Percentiles rank a stretch among this genome's conserved stretches.
Evolutionary conservation across 2,329 filamentous ascomycete species (phyloP).

Genomic region (Phialophora tarda): DNA sequence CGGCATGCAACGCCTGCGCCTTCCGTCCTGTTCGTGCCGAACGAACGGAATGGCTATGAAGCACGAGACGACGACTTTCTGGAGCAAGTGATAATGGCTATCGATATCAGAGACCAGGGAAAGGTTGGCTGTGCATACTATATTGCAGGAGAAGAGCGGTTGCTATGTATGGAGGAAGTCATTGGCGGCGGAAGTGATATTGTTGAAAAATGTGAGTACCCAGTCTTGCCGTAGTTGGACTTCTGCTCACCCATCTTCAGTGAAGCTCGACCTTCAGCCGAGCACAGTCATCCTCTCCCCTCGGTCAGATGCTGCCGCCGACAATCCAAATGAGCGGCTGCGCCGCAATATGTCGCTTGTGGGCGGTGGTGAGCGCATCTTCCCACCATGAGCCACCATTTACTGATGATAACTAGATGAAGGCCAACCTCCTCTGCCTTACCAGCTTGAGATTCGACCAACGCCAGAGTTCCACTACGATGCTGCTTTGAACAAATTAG

Average conservation of each 20-base stretch:
- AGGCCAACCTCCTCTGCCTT: slow-evolving; percentile 55
- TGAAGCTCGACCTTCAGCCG: slow-evolving; percentile 66
- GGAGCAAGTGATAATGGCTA: slow-evolving; percentile 77
- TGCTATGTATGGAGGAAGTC: slow-evolving; percentile 80
- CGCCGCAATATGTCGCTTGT: slow-evolving; percentile 43
- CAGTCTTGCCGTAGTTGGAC: neutral
- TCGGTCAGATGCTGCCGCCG: slow-evolving; percentile 56
- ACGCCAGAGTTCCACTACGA: slow-evolving; percentile 75
- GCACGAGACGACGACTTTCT: slow-evolving; percentile 53
- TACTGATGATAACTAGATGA: slow-evolving; percentile 9
- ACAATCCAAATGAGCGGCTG: slow-evolving; percentile 45
- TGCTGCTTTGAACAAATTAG: slow-evolving; percentile 68
- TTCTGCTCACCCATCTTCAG: slow-evolving; percentile 49
- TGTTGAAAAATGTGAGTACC: slow-evolving; percentile 61
- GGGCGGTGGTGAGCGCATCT: slow-evolving; percentile 42
- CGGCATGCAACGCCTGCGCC: neutral
- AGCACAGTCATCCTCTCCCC: slow-evolving; percentile 65
- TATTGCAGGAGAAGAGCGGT: slow-evolving; percentile 68
- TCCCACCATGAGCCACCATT: neutral
- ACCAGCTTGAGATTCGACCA: slow-evolving; percentile 70
- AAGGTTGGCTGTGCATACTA: slow-evolving; percentile 87
- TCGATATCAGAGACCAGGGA: slow-evolving; percentile 73
- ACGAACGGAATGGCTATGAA: neutral
- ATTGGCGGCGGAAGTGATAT: slow-evolving; percentile 70
- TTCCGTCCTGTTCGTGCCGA: neutral